These are phyloP conservation scores for Apiospora koreana DNA, from an alignment of 2,329 filamentous ascomycete species.

Conservation along the genomic window DNA sequence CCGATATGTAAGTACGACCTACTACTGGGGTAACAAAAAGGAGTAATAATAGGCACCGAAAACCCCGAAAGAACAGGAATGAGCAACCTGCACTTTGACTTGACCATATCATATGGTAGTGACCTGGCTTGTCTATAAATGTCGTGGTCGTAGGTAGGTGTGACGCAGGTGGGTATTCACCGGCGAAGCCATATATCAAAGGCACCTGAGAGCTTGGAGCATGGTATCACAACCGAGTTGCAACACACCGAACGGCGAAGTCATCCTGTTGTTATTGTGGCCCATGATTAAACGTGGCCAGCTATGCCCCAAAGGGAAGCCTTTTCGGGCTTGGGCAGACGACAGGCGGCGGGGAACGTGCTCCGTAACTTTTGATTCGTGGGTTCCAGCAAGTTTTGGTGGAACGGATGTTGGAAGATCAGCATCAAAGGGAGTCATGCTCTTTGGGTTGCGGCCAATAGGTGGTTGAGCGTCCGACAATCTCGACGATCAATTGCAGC, in stretches of 20 bases:
- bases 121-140: background rate
- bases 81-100: background rate
- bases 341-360: background rate
- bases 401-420: background rate
- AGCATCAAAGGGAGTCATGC: conserved; percentile 5
- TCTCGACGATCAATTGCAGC: conserved; percentile 6
- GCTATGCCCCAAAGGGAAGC: background rate
- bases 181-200: background rate
- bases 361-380: background rate
- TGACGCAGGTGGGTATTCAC: background rate
- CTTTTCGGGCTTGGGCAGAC: background rate
- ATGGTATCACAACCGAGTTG: background rate
- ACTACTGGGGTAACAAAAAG: background rate
- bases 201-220: no score
- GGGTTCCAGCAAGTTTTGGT: background rate
- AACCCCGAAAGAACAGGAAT: background rate
- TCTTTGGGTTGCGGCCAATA: background rate
- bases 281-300: background rate
- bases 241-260: background rate
- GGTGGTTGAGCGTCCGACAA: conserved; percentile 4
- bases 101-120: background rate
- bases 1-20: background rate
- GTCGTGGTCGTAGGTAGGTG: background rate
- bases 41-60: background rate
- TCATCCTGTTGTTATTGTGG: background rate